These are phyloP conservation scores for Hemileia vastatrix DNA, from an alignment of 1,284 basidiomycete species.

Conservation along the genomic window DNA sequence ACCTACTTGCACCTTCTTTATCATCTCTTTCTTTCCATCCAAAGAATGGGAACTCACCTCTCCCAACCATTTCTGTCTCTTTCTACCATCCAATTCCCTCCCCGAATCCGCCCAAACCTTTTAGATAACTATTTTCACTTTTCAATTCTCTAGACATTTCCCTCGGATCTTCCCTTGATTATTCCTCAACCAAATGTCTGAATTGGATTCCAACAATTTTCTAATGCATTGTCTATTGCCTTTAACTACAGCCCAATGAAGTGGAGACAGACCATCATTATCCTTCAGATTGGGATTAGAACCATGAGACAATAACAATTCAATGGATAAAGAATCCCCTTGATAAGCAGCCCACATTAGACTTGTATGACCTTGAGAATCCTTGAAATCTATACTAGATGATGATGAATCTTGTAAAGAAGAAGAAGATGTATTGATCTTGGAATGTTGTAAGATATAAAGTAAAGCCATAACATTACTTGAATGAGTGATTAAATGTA, in stretches of 20 bases:
- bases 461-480: slow-evolving; percentile 86
- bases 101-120: slow-evolving; percentile 74
- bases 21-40: too few species aligned
- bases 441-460: slow-evolving; percentile 71
- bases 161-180: slow-evolving; percentile 76
- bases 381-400: too few species aligned
- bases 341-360: slow-evolving; percentile 99
- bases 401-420: slow-evolving; percentile 77
- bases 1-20: too few species aligned
- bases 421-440: too few species aligned
- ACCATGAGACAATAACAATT: slow-evolving; percentile 76
- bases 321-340: slow-evolving; percentile 87
- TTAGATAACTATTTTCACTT: slow-evolving; percentile 72
- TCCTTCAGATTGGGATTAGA: slow-evolving; percentile 68
- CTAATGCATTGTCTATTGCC: slow-evolving; percentile 77
- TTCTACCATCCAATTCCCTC: too few species aligned
- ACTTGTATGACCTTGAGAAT: slow-evolving; percentile 84
- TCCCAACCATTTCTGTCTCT: too few species aligned
- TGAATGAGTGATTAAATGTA: slow-evolving; percentile 89
- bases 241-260: slow-evolving; percentile 98
- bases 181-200: slow-evolving; percentile 69
- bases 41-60: too few species aligned
- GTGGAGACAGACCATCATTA: slow-evolving; percentile 69
- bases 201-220: slow-evolving; percentile 73
- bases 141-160: slow-evolving; percentile 94